phyloP scores from a whole-genome alignment of 495 filamentous ascomycete species.

The Xylaria bambusicola region DNA sequence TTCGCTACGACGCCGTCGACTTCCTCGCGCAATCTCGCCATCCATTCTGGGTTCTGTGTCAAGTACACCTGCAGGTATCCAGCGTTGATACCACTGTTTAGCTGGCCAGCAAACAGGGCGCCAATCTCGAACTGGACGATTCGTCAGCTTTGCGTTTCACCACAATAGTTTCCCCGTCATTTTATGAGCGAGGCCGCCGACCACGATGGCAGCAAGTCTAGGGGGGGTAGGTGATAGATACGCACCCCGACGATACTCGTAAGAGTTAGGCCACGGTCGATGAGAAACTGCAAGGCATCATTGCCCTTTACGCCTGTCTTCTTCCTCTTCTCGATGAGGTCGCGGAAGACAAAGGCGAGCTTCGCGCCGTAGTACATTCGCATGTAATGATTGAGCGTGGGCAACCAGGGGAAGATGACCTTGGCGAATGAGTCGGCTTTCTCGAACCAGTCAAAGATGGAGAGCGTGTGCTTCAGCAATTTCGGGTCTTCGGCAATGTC shows the following conservation, averaged over 20 bases:
- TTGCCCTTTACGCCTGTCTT: constrained; percentile 39
- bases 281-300: constrained; percentile 48
- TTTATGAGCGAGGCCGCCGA: too few relatives aligned
- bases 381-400: constrained; percentile 27
- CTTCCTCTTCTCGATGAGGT: constrained; percentile 41
- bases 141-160: too few relatives aligned
- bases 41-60: constrained; percentile 43
- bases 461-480: constrained; percentile 35
- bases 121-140: constrained; percentile 40
- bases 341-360: constrained; percentile 44
- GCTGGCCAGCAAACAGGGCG: constrained; percentile 36
- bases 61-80: constrained; percentile 44
- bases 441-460: constrained; percentile 40
- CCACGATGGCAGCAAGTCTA: too few relatives aligned
- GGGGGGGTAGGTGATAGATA: background rate
- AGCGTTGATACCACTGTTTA: constrained; percentile 50
- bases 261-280: constrained; percentile 42
- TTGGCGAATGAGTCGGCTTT: constrained; percentile 26
- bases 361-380: constrained; percentile 36
- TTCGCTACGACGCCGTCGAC: constrained; percentile 39
- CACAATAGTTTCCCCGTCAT: too few relatives aligned
- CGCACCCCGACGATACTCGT: constrained; percentile 34
- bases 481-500: constrained; percentile 44
- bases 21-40: constrained; percentile 39
- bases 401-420: constrained; percentile 51